phyloP scores from a whole-genome alignment of 768 basidiomycete genomes.

The Boletus sensibilis region DNA sequence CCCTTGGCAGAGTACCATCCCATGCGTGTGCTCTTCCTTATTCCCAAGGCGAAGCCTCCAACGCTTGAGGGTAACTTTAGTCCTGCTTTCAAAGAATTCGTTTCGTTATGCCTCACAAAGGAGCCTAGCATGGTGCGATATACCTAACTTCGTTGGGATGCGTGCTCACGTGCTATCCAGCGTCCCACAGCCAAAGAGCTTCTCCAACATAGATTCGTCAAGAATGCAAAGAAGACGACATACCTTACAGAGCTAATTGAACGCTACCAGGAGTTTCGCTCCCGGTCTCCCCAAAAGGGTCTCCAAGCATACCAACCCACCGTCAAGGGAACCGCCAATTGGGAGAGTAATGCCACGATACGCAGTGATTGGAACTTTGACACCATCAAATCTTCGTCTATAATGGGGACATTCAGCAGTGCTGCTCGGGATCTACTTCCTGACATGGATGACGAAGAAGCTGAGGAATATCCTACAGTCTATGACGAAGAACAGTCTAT shows the following conservation, averaged over 20 bases:
- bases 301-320: conserved; percentile 56
- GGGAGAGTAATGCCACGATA: conserved; percentile 75
- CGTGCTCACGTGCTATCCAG: conserved; percentile 41
- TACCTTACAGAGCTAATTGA: conserved; percentile 87
- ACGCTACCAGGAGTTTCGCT: conserved; percentile 75
- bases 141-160: neutral
- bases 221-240: conserved; percentile 75
- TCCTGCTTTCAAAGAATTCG: conserved; percentile 88
- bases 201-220: conserved; percentile 91
- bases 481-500: conserved; percentile 53
- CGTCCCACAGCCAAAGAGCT: conserved; percentile 90
- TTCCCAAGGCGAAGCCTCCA: conserved; percentile 95
- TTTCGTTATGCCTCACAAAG: conserved; percentile 87
- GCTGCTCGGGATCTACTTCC: conserved; percentile 69
- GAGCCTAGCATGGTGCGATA: conserved; percentile 71
- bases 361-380: conserved; percentile 97
- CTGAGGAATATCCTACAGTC: conserved; percentile 35
- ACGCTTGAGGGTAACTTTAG: conserved; percentile 85
- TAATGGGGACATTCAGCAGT: conserved; percentile 76
- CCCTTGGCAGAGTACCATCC: conserved; percentile 97
- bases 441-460: conserved; percentile 57
- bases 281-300: conserved; percentile 57
- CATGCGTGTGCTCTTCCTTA: conserved; percentile 97
- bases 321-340: conserved; percentile 54
- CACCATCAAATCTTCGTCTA: conserved; percentile 67